Base-by-base conservation (phyloP, 306 rosid species). In the Lotus japonicus region DNA sequence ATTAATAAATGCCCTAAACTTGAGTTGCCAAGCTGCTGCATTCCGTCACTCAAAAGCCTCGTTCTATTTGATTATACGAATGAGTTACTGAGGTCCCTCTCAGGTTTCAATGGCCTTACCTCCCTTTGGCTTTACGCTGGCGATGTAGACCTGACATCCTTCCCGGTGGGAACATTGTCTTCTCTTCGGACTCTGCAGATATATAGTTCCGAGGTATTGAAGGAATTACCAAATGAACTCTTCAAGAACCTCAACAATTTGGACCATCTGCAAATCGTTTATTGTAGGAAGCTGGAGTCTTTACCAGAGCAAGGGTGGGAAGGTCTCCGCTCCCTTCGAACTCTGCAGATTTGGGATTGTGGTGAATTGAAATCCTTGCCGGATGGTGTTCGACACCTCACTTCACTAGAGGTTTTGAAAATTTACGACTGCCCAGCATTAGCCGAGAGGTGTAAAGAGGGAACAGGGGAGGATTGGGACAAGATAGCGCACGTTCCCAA, bases 121-220 rank as follows among this genome's bases (percentile, higher is more conserved):
- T 0, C 1, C 5, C 74, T 69, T 26, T 0, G 0, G 0, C 67
- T 70, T 4, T 0, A 0, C 1, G 0, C 0, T 0, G 6, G 13
- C 15, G 5, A 1, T 10, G 6, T 0, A 12, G 50, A 26, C n/a
- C 0, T 59, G 11, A 36, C 59, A 48, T 46, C 51, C 50, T 58
- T 71, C 4, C 59, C 28, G 49, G 11, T 70, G 13, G 46, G 18
- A 31, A 45, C 18, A 21, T 13, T 70, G 33, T 17, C 39, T 7
- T 45, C 1, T 35, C 39, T 70, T 19, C 31, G 17, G 18, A 0
- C 2, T 15, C 21, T 70, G 2, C 0, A 0, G 0, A 2, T 70
- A 16, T 0, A 1, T 5, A 0, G n/a, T n/a, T n/a, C n/a, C n/a
- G n/a, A n/a, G n/a, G n/a, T 21, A 44, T 13, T 70, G 58, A 58